Evolutionary conservation across 148 eudicot genomes (phyloP), one percentile per base, ranked within the genome.

Genomic region (Camellia japonica): DNA sequence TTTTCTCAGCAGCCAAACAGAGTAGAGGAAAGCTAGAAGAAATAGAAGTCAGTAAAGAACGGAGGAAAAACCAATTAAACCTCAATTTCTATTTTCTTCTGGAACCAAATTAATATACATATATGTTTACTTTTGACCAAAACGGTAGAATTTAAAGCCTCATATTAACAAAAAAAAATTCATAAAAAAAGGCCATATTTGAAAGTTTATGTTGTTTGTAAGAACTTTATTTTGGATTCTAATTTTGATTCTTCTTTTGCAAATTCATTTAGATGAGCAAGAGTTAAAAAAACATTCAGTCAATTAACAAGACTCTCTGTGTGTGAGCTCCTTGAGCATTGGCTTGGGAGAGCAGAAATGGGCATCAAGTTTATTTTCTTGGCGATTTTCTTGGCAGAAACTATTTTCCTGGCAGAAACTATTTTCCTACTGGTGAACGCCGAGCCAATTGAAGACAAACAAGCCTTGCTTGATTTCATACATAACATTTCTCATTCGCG

Each of bases 401-500:
- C 86, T 11, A 30, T 77, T 69, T 82, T 60, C 6, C 7, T 79
- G 18, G 56, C 83, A 56, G 82, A 79, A 58, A 71, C 86, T 11
- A 30, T 77, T 69, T 82, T 60, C 6, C 7, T 79, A 38, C 76
- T 79, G 30, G 80, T 78, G 18, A 75, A 60, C 30, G 47, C 86
- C 41, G 93, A 92, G 58, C 90, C 91, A 14, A 23, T 72, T 68
- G 88, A 84, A 49, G 97, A 87, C 43, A 87, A 87, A 72, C 84
- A 77, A 54, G 88, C 88, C 6, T 77, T 89, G 73, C 88, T 87
- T 56, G 86, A 89, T 80, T 89, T 89, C 64, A 68, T 71, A 44
- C 16, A 46, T 7, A 85, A 71, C 19, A 49, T 89, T 68, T 42
- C 76, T 49, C 88, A 85, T 63, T 68, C 76, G 3, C 79, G 81